Base-by-base conservation (phyloP, 345 rosid genomes). In the Draba incana region DNA sequence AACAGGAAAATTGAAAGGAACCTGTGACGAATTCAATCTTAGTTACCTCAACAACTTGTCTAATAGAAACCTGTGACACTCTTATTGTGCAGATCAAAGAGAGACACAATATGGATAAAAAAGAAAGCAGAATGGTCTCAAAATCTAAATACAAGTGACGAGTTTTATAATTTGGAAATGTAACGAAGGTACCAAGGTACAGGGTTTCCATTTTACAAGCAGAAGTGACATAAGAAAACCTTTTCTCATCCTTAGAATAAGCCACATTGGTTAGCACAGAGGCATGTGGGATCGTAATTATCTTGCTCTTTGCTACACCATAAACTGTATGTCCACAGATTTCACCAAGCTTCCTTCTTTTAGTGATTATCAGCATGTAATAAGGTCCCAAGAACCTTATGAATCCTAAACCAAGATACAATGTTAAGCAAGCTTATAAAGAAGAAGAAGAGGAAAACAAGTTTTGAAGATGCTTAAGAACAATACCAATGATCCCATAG, bases 221-320 rank as follows among this genome's bases (percentile, higher is more conserved):
- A 85, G 81, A 84, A 86, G 83, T 74, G 77, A 89, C 92, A 82
- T 86, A 94, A 85, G 84, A 94, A 85, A 87, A 94, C 99, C 97
- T 94, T 84, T 91, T 94, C 84, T 94, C 99, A 69, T 87, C 81
- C 85, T 84, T 89, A 91, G 96, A 85, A 81, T 80, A 76, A 91
- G 86, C 85, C 92, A 86, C 79, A 86, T 80, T 85, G 78, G 89
- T 80, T 62, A 69, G 93, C 79, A 84, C 84, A 72, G 89, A 64
- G 47, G 90, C 77, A 78, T 85, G 74, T 33, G 90, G 92, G 65
- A 94, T 78, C 14, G 83, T 76, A 72, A 94, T 86, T 74, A 91
- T 85, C 82, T 75, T 73, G 81, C 90, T 87, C 81, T 82, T 86
- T 50, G 81, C 75, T 27, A 91, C 81, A 46, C 92, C 84, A 78